Evolutionary conservation across 2,329 filamentous ascomycete species (phyloP).

Genomic region (Neofusicoccum kwambonambiense): DNA sequence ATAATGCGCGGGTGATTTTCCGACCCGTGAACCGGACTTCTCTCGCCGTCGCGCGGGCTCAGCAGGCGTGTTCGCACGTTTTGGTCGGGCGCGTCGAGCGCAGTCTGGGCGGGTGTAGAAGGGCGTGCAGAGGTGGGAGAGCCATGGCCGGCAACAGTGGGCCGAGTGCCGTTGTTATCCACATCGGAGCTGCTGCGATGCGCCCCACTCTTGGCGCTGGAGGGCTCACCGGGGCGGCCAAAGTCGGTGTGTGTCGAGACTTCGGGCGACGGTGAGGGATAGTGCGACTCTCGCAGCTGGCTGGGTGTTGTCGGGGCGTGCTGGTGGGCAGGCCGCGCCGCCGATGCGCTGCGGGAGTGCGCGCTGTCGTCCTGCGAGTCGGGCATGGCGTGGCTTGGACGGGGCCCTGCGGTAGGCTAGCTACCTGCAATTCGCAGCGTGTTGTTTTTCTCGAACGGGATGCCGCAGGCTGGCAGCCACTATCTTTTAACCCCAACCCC

Average conservation of each 20-base stretch:
- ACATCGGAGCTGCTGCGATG: constrained; percentile 15
- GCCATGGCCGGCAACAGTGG: constrained; percentile 30
- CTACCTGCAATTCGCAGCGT: background rate
- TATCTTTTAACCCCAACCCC: background rate
- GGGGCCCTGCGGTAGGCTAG: constrained; percentile 23
- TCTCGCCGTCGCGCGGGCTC: constrained; percentile 36
- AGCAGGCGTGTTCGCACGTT: constrained; percentile 41
- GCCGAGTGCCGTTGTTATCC: constrained; percentile 19
- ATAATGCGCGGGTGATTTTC: constrained; percentile 58
- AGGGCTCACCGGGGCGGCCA: constrained; percentile 21
- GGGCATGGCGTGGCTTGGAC: constrained; percentile 22
- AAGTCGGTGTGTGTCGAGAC: constrained; percentile 31
- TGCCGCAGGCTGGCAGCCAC: background rate
- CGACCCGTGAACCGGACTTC: constrained; percentile 30
- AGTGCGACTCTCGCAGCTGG: constrained; percentile 43
- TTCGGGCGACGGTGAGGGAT: constrained; percentile 42
- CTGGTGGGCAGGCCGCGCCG: constrained; percentile 29
- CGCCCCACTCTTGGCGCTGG: constrained; percentile 10
- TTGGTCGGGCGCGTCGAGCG: constrained; percentile 27
- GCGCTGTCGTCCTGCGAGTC: too few relatives aligned
- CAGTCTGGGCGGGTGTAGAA: constrained; percentile 24
- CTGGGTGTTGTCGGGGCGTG: constrained; percentile 38
- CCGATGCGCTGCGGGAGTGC: constrained; percentile 31
- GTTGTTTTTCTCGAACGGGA: background rate
- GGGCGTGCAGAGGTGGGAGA: constrained; percentile 30